A percentile compares a stretch with the other conserved stretches of the same genome.
Conservation (phyloP, 371 early-diverging fungal species). For the Rhizopus arrhizus region DNA sequence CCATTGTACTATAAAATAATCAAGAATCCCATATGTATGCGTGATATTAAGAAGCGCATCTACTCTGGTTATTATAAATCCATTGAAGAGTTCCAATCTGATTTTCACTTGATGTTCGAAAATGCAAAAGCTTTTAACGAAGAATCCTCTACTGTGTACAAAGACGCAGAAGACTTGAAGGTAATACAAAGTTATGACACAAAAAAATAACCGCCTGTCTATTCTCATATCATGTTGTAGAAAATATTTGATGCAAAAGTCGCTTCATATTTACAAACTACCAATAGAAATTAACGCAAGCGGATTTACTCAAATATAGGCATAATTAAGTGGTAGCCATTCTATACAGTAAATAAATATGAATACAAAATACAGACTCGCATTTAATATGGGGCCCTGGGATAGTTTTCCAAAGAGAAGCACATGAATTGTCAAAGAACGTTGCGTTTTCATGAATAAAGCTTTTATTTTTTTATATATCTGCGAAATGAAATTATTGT, state of each 20-base stretch:
- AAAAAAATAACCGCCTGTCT: neutral
- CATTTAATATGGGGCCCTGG: no score
- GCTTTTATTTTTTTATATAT: neutral
- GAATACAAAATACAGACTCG: no score
- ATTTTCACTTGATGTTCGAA: constrained; percentile 10
- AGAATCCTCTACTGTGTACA: neutral
- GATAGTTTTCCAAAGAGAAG: constrained; percentile 6
- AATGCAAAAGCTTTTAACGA: constrained; percentile 2
- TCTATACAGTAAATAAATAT: no score
- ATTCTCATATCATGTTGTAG: no score
- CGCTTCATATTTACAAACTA: no score
- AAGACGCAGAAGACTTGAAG: neutral
- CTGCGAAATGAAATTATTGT: neutral
- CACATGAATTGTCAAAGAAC: neutral
- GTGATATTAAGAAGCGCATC: neutral
- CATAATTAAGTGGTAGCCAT: no score
- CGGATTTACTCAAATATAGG: no score
- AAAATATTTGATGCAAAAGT: no score
- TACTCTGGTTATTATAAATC: neutral
- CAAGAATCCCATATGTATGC: neutral
- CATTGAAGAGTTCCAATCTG: constrained; percentile 1
- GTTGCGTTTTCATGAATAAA: constrained; percentile 17
- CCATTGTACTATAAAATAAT: neutral
- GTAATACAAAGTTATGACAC: neutral
- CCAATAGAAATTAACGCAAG: no score